Evolutionary conservation across 2,329 filamentous ascomycete genomes (phyloP), one percentile per base, ranked within the genome.

Genomic region (Escovopsis sp.): DNA sequence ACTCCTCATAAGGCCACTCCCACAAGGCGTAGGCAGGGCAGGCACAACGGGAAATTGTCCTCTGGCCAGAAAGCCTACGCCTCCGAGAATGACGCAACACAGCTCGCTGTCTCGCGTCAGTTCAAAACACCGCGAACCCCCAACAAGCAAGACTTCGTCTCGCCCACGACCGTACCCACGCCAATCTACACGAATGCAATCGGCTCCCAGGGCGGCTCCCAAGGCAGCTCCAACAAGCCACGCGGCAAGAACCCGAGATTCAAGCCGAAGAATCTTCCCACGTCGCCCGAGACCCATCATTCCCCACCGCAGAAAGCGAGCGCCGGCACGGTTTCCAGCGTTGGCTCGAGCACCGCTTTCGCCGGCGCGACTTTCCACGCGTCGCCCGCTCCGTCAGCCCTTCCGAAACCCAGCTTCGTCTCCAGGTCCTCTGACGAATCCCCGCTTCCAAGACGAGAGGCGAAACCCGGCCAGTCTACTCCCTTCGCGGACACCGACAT

Each of bases 331-430:
- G 21, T 11, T 8, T 11, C 21, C 8, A 25, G 21, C 21, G 9
- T 11, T 25, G 21, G 4, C 21, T 25, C 21, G 21, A 25, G 21
- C 11, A 25, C 21, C 8, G 76, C 79, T 31, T 98, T 94, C 58
- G 90, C 90, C 27, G 90, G 88, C 12, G 81, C 88, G 25, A 92
- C 86, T 5, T 98, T 96, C 55, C 87, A 94, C 56, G 83, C 86
- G 28, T 96, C 90, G 8, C 90, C 90, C 15, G 88, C 87, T 2
- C 81, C 90, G 1, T 92, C 86, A 8, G 77, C 85, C 17, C 66
- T 98, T 23, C 90, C 90, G 1, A 80, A 94, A 39, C 90, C 90
- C 10, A 92, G 80, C 50, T 94, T 94, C 55, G 72, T 66, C 25
- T 79, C 80, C 19, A 87, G 80, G 48, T 76, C 83, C 0, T 67